A percentile compares a stretch with the other conserved stretches of the same genome.
phyloP scores from a whole-genome alignment of 2,329 filamentous ascomycete genomes.

The Tolypocladium endophyticum region DNA sequence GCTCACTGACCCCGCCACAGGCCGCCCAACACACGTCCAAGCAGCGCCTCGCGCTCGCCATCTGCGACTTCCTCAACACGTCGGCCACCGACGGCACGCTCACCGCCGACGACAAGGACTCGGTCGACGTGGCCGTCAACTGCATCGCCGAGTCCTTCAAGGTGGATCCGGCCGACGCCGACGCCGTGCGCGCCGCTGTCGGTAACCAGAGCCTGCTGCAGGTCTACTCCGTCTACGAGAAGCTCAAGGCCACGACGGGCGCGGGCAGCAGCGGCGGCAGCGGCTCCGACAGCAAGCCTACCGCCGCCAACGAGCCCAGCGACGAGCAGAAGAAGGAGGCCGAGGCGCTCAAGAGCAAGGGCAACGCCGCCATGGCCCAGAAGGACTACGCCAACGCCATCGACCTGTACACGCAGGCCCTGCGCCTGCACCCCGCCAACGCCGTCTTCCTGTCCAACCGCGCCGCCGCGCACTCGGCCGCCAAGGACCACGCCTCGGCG shows the following conservation, averaged over 20 bases:
- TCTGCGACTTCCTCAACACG: conserved; percentile 86
- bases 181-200: conserved; percentile 64
- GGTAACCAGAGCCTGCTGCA: conserved; percentile 79
- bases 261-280: conserved; percentile 8
- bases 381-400: conserved; percentile 84
- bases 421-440: conserved; percentile 72
- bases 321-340: conserved; percentile 66
- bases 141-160: conserved; percentile 95
- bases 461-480: conserved; percentile 82
- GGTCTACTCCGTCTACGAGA: conserved; percentile 96
- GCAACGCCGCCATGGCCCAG: conserved; percentile 88
- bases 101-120: conserved; percentile 78
- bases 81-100: conserved; percentile 85
- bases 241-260: conserved; percentile 55
- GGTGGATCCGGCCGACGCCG: conserved; percentile 71
- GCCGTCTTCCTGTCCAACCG: conserved; percentile 97
- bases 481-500: conserved; percentile 74
- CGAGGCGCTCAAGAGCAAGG: conserved; percentile 78
- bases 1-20: conserved; percentile 5
- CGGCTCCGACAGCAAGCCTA: conserved; percentile 17
- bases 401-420: conserved; percentile 77
- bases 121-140: conserved; percentile 85
- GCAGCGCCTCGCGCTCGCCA: conserved; percentile 90
- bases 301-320: no score
- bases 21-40: conserved; percentile 37